Conservation (phyloP, 176 grass and related monocot species). For the Bothriochloa decipiens region DNA sequence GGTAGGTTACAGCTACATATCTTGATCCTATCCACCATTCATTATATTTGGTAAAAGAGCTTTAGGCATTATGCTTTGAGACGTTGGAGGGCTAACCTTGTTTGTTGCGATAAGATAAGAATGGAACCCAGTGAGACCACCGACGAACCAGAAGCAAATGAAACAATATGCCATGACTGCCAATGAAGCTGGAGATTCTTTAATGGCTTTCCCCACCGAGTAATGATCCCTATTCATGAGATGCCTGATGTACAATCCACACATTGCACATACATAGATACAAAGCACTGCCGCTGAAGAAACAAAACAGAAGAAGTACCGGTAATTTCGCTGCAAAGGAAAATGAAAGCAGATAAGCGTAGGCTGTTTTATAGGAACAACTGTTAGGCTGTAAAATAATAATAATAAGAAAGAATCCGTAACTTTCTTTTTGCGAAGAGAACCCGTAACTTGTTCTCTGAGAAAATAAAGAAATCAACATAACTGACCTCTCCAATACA, state of each 20-base stretch:
- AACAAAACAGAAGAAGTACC: constrained; percentile 78
- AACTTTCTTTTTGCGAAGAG: too few species aligned
- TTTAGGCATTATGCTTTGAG: neutral
- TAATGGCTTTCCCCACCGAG: constrained; percentile 63
- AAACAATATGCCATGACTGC: constrained; percentile 84
- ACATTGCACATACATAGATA: constrained; percentile 80
- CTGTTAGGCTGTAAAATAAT: neutral
- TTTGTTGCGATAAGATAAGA: constrained; percentile 72
- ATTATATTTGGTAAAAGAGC: neutral
- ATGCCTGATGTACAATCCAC: constrained; percentile 68
- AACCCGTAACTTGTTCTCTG: constrained; percentile 14
- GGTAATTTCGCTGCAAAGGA: constrained; percentile 68
- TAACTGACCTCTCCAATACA: constrained; percentile 86
- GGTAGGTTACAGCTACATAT: constrained; percentile 1
- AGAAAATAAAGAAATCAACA: constrained; percentile 16
- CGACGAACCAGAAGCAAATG: constrained; percentile 74
- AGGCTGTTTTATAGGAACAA: constrained; percentile 22
- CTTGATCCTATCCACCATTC: neutral
- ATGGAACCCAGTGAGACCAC: constrained; percentile 80
- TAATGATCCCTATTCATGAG: constrained; percentile 64
- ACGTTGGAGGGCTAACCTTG: constrained; percentile 52
- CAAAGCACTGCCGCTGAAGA: constrained; percentile 67
- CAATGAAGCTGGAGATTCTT: constrained; percentile 71
- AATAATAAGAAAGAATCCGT: too few species aligned
- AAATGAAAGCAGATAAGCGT: constrained; percentile 19